phyloP scores from a whole-genome alignment of 2,329 filamentous ascomycete species.

The Colletotrichum endophyticum region DNA sequence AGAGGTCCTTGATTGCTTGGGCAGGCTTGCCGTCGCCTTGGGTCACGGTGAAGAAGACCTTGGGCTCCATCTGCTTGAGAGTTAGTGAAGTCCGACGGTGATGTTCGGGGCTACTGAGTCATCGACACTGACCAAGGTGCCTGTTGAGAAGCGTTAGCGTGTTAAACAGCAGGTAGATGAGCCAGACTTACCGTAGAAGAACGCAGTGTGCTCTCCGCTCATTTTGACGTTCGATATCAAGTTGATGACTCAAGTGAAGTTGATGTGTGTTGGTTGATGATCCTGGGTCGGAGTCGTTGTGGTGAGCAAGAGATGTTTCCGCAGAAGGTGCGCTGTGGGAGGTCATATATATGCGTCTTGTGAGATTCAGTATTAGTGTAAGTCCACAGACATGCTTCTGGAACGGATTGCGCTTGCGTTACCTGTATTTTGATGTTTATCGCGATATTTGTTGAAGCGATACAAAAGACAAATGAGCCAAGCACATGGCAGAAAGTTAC shows the following conservation, averaged over 20 bases:
- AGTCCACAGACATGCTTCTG: background rate
- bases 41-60: slow-evolving; percentile 85
- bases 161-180: too few relatives aligned
- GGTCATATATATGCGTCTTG: background rate
- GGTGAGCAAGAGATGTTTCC: background rate
- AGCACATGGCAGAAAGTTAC: background rate
- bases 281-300: background rate
- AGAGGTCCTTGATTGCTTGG: slow-evolving; percentile 57
- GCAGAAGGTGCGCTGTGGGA: background rate
- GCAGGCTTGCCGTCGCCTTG: slow-evolving; percentile 62
- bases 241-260: background rate
- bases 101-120: background rate
- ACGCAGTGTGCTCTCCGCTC: slow-evolving; percentile 51
- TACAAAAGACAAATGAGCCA: background rate
- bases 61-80: slow-evolving; percentile 71
- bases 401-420: background rate
- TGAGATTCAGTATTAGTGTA: background rate
- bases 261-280: background rate
- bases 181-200: slow-evolving; percentile 59
- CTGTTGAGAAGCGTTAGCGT: slow-evolving; percentile 21
- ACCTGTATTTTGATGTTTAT: background rate
- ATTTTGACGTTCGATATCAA: slow-evolving; percentile 29
- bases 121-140: slow-evolving; percentile 36
- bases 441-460: background rate
- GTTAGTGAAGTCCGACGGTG: slow-evolving; percentile 17